Conservation (phyloP, 495 filamentous ascomycete genomes). For the Podospora pseudocomata region DNA sequence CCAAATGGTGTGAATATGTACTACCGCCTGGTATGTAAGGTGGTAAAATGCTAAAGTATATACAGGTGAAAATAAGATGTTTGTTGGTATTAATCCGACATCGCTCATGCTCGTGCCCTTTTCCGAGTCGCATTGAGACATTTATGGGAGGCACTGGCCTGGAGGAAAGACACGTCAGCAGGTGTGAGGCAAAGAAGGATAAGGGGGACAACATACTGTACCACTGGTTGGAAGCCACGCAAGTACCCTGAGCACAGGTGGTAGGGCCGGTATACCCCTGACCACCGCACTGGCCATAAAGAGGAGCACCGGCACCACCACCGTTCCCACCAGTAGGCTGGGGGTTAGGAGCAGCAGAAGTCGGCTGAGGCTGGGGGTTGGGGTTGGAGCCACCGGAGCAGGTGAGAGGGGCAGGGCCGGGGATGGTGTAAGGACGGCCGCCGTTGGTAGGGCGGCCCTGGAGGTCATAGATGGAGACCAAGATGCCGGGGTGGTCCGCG, state of each 20-base stretch:
- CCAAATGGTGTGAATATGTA: not conserved
- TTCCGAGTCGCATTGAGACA: not conserved
- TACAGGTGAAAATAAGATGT: not conserved
- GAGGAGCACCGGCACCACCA: slow-evolving; percentile 12
- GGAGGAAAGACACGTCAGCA: not conserved
- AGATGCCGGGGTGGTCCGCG: slow-evolving; percentile 45
- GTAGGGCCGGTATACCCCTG: slow-evolving; percentile 28
- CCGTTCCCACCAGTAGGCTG: not conserved
- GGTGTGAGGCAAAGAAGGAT: not conserved
- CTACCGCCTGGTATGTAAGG: not conserved
- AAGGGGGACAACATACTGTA: slow-evolving; percentile 22
- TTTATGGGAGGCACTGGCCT: slow-evolving; percentile 18
- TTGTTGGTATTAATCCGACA: not conserved
- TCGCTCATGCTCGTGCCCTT: not conserved
- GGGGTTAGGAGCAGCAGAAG: slow-evolving; percentile 5
- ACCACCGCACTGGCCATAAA: slow-evolving; percentile 32
- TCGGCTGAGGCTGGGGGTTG: slow-evolving; percentile 7
- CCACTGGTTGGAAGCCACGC: slow-evolving; percentile 28
- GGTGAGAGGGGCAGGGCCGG: slow-evolving; percentile 38
- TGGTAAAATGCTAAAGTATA: slow-evolving; percentile 6
- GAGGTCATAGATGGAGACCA: slow-evolving; percentile 42
- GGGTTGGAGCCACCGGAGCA: slow-evolving; percentile 26
- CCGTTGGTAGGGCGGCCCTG: slow-evolving; percentile 34
- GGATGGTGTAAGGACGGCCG: slow-evolving; percentile 40
- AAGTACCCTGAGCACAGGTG: slow-evolving; percentile 24